Base-by-base conservation (phyloP, 2,329 filamentous ascomycete genomes). In the Emmonsiellopsis sp. region DNA sequence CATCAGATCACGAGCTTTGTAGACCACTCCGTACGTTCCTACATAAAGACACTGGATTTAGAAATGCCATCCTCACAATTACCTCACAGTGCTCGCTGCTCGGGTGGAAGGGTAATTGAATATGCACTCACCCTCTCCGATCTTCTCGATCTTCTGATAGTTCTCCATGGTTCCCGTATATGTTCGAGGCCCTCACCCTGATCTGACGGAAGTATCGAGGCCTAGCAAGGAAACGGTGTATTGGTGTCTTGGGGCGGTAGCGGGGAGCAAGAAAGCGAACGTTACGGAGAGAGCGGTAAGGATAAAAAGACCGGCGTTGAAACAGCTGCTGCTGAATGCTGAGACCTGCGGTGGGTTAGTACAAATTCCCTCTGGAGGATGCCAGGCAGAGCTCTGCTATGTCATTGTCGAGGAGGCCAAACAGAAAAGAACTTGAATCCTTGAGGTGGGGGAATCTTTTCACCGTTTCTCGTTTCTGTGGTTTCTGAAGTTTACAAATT, bases 61-160 rank as follows among this genome's bases (percentile, higher is more conserved):
- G 52, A 34, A 30, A 7, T n/a, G 35, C 35, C 42, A 41, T 32
- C 31, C n/a, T 20, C n/a, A 20, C 11, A 34, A 15, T 40, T 31
- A n/a, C 31, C 46, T 13, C 37, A n/a, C 37, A 20, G 10, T 42
- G n/a, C n/a, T n/a, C n/a, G n/a, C n/a, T n/a, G n/a, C n/a, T n/a
- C n/a, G 31, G 26, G 10, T 30, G 34, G 5, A 50, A 13, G 30
- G 20, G 46, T 2, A 35, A 44, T 11, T 40, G 20, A 32, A 15
- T 34, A 8, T 37, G 32, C 7, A 42, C 80, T 64, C 75, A 93
- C 90, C 90, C 82, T 95, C 90, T 72, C 90, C 90, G 66, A 95
- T 90, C 79, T 95, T 95, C 77, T 95, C 90, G 66, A 95, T 81
- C 76, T 94, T 94, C 75, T 95, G 88, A 72, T 95, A 95, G 75